A percentile compares a stretch with the other conserved stretches of the same genome.
phyloP scores from a whole-genome alignment of 2,329 filamentous ascomycete species.

The Penicillium brasilianum region DNA sequence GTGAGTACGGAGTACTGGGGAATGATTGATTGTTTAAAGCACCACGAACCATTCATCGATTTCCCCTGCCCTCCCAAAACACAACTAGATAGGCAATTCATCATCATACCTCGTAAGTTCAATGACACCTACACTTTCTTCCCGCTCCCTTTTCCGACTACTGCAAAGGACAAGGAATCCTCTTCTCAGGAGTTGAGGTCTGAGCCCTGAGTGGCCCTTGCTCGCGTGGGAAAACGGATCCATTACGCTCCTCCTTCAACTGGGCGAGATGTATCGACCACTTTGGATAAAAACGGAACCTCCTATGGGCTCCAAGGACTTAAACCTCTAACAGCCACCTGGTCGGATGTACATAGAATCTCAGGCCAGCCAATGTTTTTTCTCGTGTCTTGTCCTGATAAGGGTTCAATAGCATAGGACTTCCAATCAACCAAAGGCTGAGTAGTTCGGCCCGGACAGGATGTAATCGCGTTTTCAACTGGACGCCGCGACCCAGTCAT shows the following conservation, averaged over 20 bases:
- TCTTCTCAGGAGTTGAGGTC: constrained; percentile 20
- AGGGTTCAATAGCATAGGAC: not conserved
- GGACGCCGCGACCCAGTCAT: constrained; percentile 36
- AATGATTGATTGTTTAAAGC: not conserved
- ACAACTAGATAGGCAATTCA: not conserved
- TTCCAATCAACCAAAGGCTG: not conserved
- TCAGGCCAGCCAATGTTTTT: not conserved
- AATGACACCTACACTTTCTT: constrained; percentile 3
- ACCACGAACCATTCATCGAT: not conserved
- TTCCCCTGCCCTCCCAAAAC: not conserved
- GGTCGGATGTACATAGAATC: not conserved
- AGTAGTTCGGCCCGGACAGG: not conserved
- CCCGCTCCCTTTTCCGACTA: not conserved
- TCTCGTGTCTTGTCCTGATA: not conserved
- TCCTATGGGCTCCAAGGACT: not conserved
- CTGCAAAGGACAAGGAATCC: constrained; percentile 6
- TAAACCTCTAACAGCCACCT: not conserved
- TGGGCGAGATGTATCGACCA: constrained; percentile 15
- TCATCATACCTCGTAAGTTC: not conserved
- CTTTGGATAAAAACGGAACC: not conserved
- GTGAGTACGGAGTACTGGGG: not conserved
- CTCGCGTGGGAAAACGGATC: constrained; percentile 28
- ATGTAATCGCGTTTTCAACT: constrained; percentile 23
- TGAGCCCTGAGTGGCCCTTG: constrained; percentile 28
- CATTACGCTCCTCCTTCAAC: constrained; percentile 20